Evolutionary conservation across 106 monocot species (phyloP), one percentile per base, ranked within the genome.

Genomic region (Apostasia shenzhenica): DNA sequence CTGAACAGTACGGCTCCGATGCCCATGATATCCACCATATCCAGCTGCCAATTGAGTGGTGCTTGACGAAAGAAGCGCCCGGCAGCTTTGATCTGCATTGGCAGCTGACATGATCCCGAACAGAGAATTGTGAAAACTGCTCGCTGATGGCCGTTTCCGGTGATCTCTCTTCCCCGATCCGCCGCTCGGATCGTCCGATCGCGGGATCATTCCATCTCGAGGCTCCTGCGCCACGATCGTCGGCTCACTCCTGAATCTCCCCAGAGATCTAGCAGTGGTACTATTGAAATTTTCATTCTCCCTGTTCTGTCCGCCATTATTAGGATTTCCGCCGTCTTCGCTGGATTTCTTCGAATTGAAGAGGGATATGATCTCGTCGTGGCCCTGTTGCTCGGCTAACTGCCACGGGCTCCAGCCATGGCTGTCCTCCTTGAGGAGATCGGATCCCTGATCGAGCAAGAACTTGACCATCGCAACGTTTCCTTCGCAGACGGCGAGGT

Each of bases 341-440:
- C 41, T 9, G 10, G 50, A 38, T 48, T 66, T 81, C 61, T 70
- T 83, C 38, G 44, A 66, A 60, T 77, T 63, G 48, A 93, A 89
- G n/a, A 93, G 66, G 9, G 60, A 54, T 54, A 78, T 78, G 10
- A 93, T 93, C 50, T 89, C 93, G 14, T 84, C 84, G 8, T 93
- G 93, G 68, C 77, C 77, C 75, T 93, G 93, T 37, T 93, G 93
- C 1, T 89, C 86, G 0, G 93, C 89, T 8, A 89, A 75, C 11
- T 13, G 41, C 4, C 84, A 59, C 1, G 93, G 80, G 10, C 84
- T 80, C 86, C 86, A 93, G 9, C 89, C 89, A 44, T 77, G 14
- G 40, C 3, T 42, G 59, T 86, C 80, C 5, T 69, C 76, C 54
- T 66, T 75, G 51, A 89, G 81, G 3, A 77, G 68, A 57, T 93